A percentile compares a stretch with the other conserved stretches of the same genome.
These are phyloP conservation scores for Phlebiopsis flavidoalba DNA, from an alignment of 768 basidiomycete genomes.

Conservation along the genomic window DNA sequence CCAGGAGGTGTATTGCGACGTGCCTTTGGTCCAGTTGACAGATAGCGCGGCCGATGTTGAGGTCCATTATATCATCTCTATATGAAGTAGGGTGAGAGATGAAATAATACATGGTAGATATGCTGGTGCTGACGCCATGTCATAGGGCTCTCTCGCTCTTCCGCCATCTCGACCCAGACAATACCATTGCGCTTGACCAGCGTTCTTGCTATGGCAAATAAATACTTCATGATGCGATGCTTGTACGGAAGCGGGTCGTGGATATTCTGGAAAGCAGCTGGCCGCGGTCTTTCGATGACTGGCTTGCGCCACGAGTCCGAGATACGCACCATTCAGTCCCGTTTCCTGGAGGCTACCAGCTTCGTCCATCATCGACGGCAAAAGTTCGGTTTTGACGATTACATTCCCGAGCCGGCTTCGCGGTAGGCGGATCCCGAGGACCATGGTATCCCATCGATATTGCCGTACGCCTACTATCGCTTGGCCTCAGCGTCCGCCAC, in stretches of 20 bases:
- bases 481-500: conserved; percentile 13
- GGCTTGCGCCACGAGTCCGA: conserved; percentile 1
- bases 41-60: conserved; percentile 21
- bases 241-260: conserved; percentile 25
- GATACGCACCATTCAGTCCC: neutral
- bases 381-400: neutral
- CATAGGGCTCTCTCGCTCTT: neutral
- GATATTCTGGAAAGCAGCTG: conserved; percentile 28
- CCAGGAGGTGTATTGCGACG: conserved; percentile 22
- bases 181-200: neutral
- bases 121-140: neutral
- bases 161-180: neutral
- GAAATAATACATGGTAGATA: neutral
- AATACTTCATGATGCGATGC: conserved; percentile 11
- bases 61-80: conserved; percentile 11
- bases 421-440: conserved; percentile 24
- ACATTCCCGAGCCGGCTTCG: conserved; percentile 22
- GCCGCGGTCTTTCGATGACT: conserved; percentile 25
- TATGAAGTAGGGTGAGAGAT: conserved; percentile 15
- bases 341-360: neutral
- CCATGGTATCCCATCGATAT: conserved; percentile 21
- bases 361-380: neutral
- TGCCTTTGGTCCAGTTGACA: conserved; percentile 21
- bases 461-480: conserved; percentile 25
- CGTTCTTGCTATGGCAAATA: neutral